These are phyloP conservation scores for Pouteria glomerata DNA, from an alignment of 148 eudicot species.

Conservation along the genomic window DNA sequence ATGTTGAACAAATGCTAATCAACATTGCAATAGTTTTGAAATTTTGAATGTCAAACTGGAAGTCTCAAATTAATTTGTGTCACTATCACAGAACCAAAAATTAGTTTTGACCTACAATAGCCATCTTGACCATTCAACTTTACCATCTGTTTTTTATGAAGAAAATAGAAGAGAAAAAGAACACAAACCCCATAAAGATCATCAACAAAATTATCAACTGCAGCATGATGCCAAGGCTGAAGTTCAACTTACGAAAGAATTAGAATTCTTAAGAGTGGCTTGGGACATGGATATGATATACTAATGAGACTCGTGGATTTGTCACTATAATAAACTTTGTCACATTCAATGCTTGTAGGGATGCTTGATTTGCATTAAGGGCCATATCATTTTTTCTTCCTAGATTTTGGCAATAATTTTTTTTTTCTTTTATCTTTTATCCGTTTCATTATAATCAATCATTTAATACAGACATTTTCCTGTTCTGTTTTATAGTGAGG, in stretches of 20 bases:
- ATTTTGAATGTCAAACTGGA: not conserved
- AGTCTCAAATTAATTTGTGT: not conserved
- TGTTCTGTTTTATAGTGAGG: slow-evolving; percentile 56
- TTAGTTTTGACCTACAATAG: not conserved
- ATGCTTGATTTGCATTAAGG: not conserved
- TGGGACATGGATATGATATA: not conserved
- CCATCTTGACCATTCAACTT: not conserved
- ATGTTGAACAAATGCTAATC: not conserved
- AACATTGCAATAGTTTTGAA: not conserved
- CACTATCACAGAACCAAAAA: not conserved
- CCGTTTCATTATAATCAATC: slow-evolving; percentile 3
- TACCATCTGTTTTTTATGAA: not conserved
- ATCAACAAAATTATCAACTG: not conserved
- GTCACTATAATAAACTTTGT: not conserved
- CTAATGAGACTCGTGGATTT: not conserved
- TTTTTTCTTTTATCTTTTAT: slow-evolving; percentile 1
- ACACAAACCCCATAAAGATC: not conserved
- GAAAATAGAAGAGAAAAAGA: not conserved
- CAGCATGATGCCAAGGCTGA: not conserved
- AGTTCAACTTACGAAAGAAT: not conserved
- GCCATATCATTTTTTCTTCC: slow-evolving; percentile 1
- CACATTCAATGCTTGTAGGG: not conserved
- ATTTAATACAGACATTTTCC: not conserved
- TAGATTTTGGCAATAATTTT: not conserved
- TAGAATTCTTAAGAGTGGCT: not conserved